Conservation (phyloP, 352 stramenopile species). For the Elongisporangium anandrum region DNA sequence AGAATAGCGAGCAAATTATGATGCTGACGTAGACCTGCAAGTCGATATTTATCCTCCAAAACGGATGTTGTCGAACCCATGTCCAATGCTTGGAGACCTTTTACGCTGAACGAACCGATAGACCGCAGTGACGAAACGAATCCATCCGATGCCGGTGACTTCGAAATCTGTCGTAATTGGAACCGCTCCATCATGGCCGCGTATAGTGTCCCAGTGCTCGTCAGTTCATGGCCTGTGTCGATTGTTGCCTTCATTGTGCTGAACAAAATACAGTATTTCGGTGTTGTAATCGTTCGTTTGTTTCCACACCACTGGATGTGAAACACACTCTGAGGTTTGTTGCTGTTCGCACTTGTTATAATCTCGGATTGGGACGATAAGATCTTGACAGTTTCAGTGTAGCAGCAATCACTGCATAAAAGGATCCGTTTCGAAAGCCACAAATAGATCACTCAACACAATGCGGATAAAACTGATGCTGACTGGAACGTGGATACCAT, state of each 20-base stretch:
- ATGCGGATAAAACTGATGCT: too few species aligned
- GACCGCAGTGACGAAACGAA: neutral
- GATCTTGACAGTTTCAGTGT: neutral
- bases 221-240: neutral
- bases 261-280: neutral
- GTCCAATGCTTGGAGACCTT: neutral
- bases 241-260: neutral
- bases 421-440: too few species aligned
- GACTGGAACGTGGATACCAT: too few species aligned
- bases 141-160: neutral
- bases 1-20: neutral
- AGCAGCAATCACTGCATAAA: too few species aligned
- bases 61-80: neutral
- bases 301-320: too few species aligned
- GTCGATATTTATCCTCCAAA: neutral
- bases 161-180: constrained; percentile 28
- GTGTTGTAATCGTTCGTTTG: too few species aligned
- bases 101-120: neutral
- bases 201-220: constrained; percentile 8
- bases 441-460: too few species aligned
- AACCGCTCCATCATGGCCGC: constrained; percentile 49
- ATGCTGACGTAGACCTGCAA: too few species aligned
- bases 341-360: neutral
- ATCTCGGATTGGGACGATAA: neutral
- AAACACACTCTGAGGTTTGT: neutral